Evolutionary conservation across 2,329 filamentous ascomycete genomes (phyloP).

Genomic region (Zymoseptoria passerinii): DNA sequence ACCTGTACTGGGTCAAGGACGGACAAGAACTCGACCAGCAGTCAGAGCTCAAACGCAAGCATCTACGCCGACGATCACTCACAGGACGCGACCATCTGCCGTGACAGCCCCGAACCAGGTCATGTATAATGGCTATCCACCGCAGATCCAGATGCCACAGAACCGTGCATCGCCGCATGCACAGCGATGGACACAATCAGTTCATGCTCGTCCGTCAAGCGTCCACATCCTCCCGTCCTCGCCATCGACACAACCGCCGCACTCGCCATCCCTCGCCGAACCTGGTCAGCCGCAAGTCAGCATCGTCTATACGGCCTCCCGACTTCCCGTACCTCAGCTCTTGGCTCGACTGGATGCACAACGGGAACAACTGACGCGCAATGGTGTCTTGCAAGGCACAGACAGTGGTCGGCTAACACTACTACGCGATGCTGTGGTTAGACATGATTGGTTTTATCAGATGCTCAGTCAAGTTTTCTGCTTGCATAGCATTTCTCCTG

Average conservation of each 20-base stretch:
- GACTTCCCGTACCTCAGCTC: conserved; percentile 5
- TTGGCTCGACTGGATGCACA: conserved; percentile 3
- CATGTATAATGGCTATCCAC: neutral
- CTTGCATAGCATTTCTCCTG: conserved; percentile 40
- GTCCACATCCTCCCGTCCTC: neutral
- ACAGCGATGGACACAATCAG: neutral
- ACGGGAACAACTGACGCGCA: neutral
- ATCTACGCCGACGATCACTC: neutral
- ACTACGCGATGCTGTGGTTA: conserved; percentile 48
- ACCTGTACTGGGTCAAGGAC: conserved; percentile 10
- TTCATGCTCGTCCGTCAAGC: neutral
- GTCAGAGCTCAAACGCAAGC: neutral
- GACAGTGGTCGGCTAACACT: conserved; percentile 42
- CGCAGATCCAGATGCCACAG: neutral
- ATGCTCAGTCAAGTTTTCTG: conserved; percentile 59
- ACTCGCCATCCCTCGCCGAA: neutral
- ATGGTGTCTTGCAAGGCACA: neutral
- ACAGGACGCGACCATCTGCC: neutral
- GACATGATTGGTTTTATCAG: conserved; percentile 55
- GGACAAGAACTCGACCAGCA: neutral
- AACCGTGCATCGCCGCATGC: neutral
- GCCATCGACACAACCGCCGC: neutral
- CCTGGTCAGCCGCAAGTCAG: neutral
- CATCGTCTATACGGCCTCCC: conserved; percentile 3
- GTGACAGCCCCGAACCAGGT: no score